These are phyloP conservation scores for Furcasterigmium sp. DNA, from an alignment of 2,329 filamentous ascomycete species.

Conservation along the genomic window DNA sequence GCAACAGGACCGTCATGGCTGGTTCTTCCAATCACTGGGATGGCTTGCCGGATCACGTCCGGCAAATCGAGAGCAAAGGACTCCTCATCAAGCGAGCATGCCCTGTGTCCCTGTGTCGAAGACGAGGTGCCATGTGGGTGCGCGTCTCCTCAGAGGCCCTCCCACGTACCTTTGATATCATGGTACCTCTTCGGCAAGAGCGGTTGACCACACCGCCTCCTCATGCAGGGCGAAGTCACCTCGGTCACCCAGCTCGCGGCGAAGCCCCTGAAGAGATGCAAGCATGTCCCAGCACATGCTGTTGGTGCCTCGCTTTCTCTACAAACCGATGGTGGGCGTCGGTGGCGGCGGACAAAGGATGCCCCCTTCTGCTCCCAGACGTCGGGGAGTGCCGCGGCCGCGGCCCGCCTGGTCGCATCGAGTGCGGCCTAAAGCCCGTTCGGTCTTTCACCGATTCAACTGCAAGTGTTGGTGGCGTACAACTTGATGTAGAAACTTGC, in stretches of 20 bases:
- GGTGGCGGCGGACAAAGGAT: not conserved
- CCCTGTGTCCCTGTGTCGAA: not conserved
- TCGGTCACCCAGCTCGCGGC: not conserved
- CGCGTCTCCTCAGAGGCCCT: not conserved
- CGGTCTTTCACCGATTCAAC: not conserved
- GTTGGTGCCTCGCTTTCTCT: not conserved
- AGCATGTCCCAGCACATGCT: not conserved
- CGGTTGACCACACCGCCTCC: not conserved
- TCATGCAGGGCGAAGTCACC: conserved; percentile 4
- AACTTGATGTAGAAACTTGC: not conserved
- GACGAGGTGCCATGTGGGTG: not conserved
- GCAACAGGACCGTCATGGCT: not conserved
- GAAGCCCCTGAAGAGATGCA: not conserved
- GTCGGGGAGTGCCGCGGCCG: conserved; percentile 3
- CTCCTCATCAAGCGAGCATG: too few relatives aligned
- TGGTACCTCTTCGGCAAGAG: not conserved
- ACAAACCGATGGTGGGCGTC: not conserved
- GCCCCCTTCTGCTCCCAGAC: not conserved
- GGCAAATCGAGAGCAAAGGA: too few relatives aligned
- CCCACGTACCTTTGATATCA: conserved; percentile 1
- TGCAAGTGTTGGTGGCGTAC: not conserved
- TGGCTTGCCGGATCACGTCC: not conserved
- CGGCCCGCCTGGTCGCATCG: conserved; percentile 5
- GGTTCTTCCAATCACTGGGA: not conserved
- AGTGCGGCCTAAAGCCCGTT: not conserved